phyloP scores from a whole-genome alignment of 2,329 filamentous ascomycete species.

The Penicillium sp. region DNA sequence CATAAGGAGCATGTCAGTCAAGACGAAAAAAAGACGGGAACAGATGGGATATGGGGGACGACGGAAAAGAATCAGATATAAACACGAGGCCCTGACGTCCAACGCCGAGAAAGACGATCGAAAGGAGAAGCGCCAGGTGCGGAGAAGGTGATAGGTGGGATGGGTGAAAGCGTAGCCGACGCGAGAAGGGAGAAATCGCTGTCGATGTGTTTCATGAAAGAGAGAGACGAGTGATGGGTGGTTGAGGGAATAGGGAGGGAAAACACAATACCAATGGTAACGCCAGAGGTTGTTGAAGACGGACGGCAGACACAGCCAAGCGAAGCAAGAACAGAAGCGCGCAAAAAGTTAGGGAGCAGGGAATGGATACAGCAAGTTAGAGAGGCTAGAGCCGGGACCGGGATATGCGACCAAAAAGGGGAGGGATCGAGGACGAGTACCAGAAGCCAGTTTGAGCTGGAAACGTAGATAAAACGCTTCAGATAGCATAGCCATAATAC shows the following conservation, averaged over 20 bases:
- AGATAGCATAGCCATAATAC: slow-evolving; percentile 19
- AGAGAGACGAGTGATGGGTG: slow-evolving; percentile 9
- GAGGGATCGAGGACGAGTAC: slow-evolving; percentile 1
- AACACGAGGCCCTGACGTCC: slow-evolving; percentile 40
- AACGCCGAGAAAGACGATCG: slow-evolving; percentile 39
- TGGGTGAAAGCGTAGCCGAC: background rate
- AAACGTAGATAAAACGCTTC: slow-evolving; percentile 14
- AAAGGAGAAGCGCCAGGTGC: slow-evolving; percentile 25
- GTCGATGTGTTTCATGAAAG: slow-evolving; percentile 19
- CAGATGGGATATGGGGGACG: slow-evolving; percentile 28
- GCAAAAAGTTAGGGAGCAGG: slow-evolving; percentile 1
- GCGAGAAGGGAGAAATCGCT: slow-evolving; percentile 14
- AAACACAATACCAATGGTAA: background rate
- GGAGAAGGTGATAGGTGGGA: slow-evolving; percentile 12
- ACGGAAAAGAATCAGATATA: slow-evolving; percentile 32
- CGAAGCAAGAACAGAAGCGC: slow-evolving; percentile 14
- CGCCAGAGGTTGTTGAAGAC: slow-evolving; percentile 10
- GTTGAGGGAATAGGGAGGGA: slow-evolving; percentile 5
- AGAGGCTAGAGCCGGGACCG: slow-evolving; percentile 1
- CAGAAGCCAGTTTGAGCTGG: slow-evolving; percentile 10
- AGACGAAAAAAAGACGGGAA: slow-evolving; percentile 15
- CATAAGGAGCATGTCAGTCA: slow-evolving; percentile 5
- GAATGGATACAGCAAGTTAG: slow-evolving; percentile 3
- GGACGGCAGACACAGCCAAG: slow-evolving; percentile 15
- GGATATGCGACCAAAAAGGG: slow-evolving; percentile 5